A percentile compares a stretch with the other conserved stretches of the same genome.
phyloP scores from a whole-genome alignment of 331 rosid species.

The Spiraea crenata region DNA sequence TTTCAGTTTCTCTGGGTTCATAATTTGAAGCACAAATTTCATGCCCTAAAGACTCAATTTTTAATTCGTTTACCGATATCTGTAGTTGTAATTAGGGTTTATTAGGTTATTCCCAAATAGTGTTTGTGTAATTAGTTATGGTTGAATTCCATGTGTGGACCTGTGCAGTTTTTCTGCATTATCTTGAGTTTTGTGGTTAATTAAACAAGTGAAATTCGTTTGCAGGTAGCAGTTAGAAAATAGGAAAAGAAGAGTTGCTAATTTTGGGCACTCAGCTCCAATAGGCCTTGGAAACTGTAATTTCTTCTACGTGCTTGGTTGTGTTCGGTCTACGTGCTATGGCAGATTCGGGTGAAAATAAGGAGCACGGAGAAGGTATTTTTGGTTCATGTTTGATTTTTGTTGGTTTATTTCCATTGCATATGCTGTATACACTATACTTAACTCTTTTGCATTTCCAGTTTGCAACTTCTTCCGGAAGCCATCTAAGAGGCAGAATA shows the following conservation, averaged over 20 bases:
- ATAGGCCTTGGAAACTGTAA: neutral
- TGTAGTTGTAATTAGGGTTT: neutral
- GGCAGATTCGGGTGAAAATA: slow-evolving; percentile 47
- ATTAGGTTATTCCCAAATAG: neutral
- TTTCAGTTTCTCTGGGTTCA: neutral
- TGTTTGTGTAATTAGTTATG: neutral
- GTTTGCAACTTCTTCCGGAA: slow-evolving; percentile 82
- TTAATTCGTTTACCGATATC: neutral
- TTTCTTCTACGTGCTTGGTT: no score
- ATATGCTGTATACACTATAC: neutral
- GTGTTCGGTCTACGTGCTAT: slow-evolving; percentile 1
- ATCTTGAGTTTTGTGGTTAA: neutral
- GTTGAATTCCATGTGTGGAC: neutral
- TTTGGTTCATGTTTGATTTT: neutral
- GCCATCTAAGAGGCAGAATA: slow-evolving; percentile 57
- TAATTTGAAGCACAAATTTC: neutral
- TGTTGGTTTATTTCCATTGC: neutral
- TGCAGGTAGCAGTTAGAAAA: neutral
- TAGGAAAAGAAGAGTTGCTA: neutral
- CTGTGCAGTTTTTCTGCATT: neutral
- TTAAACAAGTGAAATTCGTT: neutral
- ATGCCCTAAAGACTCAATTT: neutral
- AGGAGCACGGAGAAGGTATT: slow-evolving; percentile 56
- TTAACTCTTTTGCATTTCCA: slow-evolving; percentile 31
- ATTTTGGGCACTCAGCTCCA: neutral